These are phyloP conservation scores for Solanum medicagineum DNA, from an alignment of 257 asterid species.

Conservation along the genomic window DNA sequence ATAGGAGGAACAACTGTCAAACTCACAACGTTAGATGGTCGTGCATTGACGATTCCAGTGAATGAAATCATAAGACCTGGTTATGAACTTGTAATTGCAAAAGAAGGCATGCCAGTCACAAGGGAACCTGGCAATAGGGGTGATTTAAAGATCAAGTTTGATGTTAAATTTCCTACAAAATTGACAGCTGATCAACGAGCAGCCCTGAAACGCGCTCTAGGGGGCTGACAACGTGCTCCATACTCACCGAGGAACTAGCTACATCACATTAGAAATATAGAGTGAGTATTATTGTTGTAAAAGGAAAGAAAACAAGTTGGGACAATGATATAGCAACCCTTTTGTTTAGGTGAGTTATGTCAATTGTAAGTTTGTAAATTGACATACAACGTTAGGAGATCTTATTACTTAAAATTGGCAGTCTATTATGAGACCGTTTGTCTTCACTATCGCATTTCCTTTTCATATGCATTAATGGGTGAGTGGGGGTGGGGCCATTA, in stretches of 20 bases:
- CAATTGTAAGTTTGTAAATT: neutral
- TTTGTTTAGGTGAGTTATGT: neutral
- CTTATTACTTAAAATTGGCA: no score
- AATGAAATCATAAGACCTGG: constrained; percentile 25
- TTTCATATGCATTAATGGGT: no score
- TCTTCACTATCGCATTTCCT: no score
- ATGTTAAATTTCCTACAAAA: constrained; percentile 50
- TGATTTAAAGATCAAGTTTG: constrained; percentile 55
- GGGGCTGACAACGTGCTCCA: constrained; percentile 12
- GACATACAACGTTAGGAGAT: neutral
- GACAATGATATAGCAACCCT: neutral
- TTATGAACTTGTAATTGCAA: constrained; percentile 42
- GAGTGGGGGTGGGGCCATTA: no score
- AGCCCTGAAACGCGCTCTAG: constrained; percentile 36
- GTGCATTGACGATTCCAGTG: constrained; percentile 42
- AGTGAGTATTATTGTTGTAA: neutral
- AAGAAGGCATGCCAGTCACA: constrained; percentile 81
- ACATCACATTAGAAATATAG: neutral
- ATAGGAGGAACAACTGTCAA: constrained; percentile 46
- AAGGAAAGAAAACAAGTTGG: neutral
- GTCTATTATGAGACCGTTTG: no score
- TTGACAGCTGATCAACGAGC: constrained; percentile 57
- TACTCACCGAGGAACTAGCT: neutral
- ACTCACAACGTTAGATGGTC: constrained; percentile 38
- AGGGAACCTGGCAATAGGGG: constrained; percentile 47